A percentile compares a stretch with the other conserved stretches of the same genome.
These are phyloP conservation scores for Eremochloa ophiuroides DNA, from an alignment of 176 grass and related monocot species.

Conservation along the genomic window DNA sequence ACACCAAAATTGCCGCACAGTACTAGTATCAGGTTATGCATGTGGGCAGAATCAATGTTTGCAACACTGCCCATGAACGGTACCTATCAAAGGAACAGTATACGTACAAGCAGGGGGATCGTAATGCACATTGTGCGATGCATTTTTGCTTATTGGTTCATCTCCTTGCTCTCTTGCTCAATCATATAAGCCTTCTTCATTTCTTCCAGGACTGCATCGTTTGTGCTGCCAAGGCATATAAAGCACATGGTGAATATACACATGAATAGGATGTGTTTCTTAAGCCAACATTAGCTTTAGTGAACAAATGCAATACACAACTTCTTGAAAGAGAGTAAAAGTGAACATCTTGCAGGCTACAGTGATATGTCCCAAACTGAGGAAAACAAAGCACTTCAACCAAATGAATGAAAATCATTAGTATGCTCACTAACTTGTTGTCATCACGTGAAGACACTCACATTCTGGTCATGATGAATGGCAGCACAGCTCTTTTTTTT, in stretches of 20 bases:
- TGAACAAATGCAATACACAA: not conserved
- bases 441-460: not conserved
- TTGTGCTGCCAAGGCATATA: slow-evolving; percentile 75
- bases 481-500: not conserved
- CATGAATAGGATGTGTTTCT: not conserved
- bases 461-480: not conserved
- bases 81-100: slow-evolving; percentile 9
- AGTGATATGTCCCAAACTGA: not conserved
- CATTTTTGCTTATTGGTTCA: slow-evolving; percentile 13
- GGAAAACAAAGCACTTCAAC: not conserved
- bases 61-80: slow-evolving; percentile 1
- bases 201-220: slow-evolving; percentile 77
- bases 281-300: not conserved
- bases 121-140: not conserved
- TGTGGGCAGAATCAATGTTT: slow-evolving; percentile 27
- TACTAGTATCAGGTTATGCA: slow-evolving; percentile 7
- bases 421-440: not conserved
- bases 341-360: not conserved
- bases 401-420: not conserved
- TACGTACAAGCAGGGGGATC: slow-evolving; percentile 19
- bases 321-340: not conserved
- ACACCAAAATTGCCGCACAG: not conserved
- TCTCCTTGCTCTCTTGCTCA: slow-evolving; percentile 65
- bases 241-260: slow-evolving; percentile 2
- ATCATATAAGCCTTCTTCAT: slow-evolving; percentile 89